Evolutionary conservation across 228 moss, liverwort and hornwort species (phyloP), one percentile per base, ranked within the genome.

Genomic region (Sphagnum fallax): DNA sequence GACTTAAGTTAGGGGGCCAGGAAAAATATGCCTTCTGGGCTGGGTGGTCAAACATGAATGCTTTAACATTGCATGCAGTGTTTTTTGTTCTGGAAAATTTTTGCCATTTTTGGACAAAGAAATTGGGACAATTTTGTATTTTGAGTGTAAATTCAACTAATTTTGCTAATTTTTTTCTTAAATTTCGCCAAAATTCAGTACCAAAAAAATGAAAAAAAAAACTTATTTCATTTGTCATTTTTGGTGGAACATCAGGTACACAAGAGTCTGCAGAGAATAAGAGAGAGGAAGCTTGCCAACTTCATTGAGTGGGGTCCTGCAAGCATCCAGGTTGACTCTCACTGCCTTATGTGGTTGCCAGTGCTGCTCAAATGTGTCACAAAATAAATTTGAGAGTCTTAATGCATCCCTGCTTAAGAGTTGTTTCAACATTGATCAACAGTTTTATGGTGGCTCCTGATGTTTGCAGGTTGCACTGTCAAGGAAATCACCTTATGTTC

Each of bases 291-390:
- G 80, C 90, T 98, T 68, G 97, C 97, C 13, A 98, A 98, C 53
- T 98, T 98, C 65, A 98, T 98, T 53, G 97, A 98, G 69, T 98
- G 97, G 97, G 97, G 97, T 67, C 97, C 91, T 60, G 97, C 97
- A 63, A 98, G 97, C 79, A 98, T 98, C 65, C 97, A 98, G 93
- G 97, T 98, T 72, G 68, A 15, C 8, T 6, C 32, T 32, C 32
- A 32, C 32, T 32, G 32, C 32, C 32, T 32, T 32, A 32, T 32
- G 32, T 32, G 4, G 16, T 9, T 68, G 14, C 18, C 6, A 52
- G 14, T 66, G 51, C 68, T 4, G 13, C 14, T 49, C 32, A 32
- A 32, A 32, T 32, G 32, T 32, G 32, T 32, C 32, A 32, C 32
- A 5, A 11, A 9, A 10, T 11, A 51, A 7, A 52, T 6, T 52